These are phyloP conservation scores for Lachancea waltii DNA, from an alignment of 805 yeast genomes.

Conservation along the genomic window DNA sequence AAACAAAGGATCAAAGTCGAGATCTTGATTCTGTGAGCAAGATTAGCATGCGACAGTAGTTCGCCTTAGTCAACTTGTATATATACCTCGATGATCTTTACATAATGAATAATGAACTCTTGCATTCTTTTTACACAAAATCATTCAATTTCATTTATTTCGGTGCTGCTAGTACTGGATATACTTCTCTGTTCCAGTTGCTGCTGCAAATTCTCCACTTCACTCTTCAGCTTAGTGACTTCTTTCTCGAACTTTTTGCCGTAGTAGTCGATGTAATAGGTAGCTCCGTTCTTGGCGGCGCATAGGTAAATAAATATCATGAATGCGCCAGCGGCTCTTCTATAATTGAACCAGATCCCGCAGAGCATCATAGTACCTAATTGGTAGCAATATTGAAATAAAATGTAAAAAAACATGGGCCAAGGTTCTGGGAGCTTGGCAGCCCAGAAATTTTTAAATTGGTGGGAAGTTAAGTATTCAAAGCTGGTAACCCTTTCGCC, in stretches of 20 bases:
- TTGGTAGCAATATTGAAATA: slow-evolving; percentile 84
- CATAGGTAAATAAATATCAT: slow-evolving; percentile 64
- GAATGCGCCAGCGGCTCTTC: slow-evolving; percentile 59
- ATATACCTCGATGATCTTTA: not conserved
- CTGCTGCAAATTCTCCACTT: slow-evolving; percentile 58
- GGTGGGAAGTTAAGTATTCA: slow-evolving; percentile 71
- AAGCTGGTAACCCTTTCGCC: slow-evolving; percentile 81
- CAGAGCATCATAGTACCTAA: slow-evolving; percentile 80
- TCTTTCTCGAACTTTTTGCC: slow-evolving; percentile 88
- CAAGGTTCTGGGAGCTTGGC: slow-evolving; percentile 82
- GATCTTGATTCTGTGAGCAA: not conserved
- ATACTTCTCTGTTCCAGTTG: slow-evolving; percentile 13
- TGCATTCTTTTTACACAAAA: not conserved
- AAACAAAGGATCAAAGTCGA: slow-evolving; percentile 20
- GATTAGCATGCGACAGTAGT: not conserved
- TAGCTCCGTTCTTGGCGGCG: slow-evolving; percentile 91
- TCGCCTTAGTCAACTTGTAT: not conserved
- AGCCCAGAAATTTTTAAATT: slow-evolving; percentile 61
- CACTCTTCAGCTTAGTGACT: slow-evolving; percentile 60
- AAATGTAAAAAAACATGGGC: slow-evolving; percentile 81
- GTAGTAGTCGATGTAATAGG: slow-evolving; percentile 85
- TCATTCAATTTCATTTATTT: not conserved
- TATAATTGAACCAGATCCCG: slow-evolving; percentile 78
- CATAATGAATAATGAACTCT: slow-evolving; percentile 5
- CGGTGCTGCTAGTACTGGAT: not conserved